Base-by-base conservation (phyloP, 768 basidiomycete species). In the Boletus barrowsii region DNA sequence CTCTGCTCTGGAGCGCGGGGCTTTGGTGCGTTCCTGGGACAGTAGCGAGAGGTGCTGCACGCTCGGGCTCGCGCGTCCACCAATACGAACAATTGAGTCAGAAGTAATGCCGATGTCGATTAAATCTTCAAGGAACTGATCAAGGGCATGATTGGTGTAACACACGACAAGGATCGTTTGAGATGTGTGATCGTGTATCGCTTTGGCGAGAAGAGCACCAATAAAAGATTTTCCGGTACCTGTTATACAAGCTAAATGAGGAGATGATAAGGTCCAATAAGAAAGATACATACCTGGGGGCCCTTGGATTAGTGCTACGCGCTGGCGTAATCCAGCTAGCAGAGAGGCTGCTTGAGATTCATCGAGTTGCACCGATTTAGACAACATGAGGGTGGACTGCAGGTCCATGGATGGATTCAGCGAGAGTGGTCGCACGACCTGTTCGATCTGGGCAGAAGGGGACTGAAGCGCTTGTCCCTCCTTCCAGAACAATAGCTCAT, bases 201-300 rank as follows among this genome's bases (percentile, higher is more conserved):
- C 70, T 59, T 87, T 88, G 0, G 84, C 84, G 0, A 88, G 68
- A 2, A 88, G 72, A 0, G 84, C 83, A 0, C 87, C 87, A 22
- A 88, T 82, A 62, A 87, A 87, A 0, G 85, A 87, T 53, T 89
- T 89, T 1, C 87, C 87, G 0, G 87, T 89, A 1, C 87, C 87
- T 88, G 29, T 8, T 10, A 48, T 20, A 11, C 17, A 32, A 14
- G 17, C n/a, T 29, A 4, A 1, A 14, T 62, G 8, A 59, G 46
- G 9, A 40, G 15, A 6, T 4, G 5, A 36, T 37, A 24, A 3
- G 10, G 3, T 24, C 10, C 8, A 24, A 20, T 8, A 13, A 33
- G 37, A 20, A 37, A 15, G 3, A 37, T 26, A 43, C 66, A 15
- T 13, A 87, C 87, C 87, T 44, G 87, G 87, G 0, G 87, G 87